These are phyloP conservation scores for Globisporangium parvum DNA, from an alignment of 352 stramenopile species.

Conservation along the genomic window DNA sequence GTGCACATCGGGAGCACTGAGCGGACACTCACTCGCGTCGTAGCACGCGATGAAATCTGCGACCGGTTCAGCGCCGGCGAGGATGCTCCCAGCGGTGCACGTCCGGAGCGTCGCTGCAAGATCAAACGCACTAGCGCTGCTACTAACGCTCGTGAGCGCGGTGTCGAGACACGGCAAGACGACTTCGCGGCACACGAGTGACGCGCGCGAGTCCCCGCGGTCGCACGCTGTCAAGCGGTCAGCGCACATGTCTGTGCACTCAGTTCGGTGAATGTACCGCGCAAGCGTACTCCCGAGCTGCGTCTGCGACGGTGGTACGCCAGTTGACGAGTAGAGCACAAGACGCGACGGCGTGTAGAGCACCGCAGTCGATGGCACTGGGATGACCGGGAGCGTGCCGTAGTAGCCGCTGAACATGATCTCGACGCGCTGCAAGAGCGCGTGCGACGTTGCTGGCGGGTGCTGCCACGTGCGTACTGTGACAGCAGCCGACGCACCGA, in stretches of 20 bases:
- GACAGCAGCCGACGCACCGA: too few species aligned
- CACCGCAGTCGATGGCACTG: not conserved
- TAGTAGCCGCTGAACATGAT: constrained; percentile 7
- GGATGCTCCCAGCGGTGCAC: not conserved
- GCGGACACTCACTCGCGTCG: constrained; percentile 3
- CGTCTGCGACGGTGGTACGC: not conserved
- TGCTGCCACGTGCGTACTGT: not conserved
- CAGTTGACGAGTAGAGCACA: constrained; percentile 1
- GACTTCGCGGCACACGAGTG: constrained; percentile 11
- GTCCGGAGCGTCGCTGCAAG: not conserved
- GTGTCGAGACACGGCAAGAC: constrained; percentile 10
- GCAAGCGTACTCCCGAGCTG: not conserved
- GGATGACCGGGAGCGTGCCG: constrained; percentile 1
- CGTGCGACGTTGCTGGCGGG: not conserved
- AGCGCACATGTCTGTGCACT: constrained; percentile 4
- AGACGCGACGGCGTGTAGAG: not conserved
- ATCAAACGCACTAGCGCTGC: not conserved
- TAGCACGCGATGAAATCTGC: constrained; percentile 15
- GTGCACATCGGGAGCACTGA: constrained; percentile 4
- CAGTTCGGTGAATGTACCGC: not conserved
- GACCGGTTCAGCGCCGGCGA: constrained; percentile 5
- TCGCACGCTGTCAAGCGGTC: not conserved
- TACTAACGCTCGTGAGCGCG: not conserved
- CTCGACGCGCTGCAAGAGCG: constrained; percentile 3
- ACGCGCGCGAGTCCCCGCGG: constrained; percentile 2